phyloP scores from a whole-genome alignment of 345 rosid genomes.

The Moricandia moricandioides region DNA sequence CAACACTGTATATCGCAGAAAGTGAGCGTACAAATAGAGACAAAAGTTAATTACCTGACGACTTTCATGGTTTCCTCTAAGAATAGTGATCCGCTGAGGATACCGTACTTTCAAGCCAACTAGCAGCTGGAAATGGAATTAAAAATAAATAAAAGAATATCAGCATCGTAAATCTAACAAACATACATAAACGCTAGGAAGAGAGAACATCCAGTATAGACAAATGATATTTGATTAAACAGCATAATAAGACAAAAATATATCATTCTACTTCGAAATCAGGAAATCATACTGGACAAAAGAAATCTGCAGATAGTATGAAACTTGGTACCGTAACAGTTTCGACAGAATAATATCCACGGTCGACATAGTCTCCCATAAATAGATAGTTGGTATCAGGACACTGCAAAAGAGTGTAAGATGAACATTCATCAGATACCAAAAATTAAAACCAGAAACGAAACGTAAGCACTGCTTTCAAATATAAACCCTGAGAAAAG shows the following conservation, averaged over 20 bases:
- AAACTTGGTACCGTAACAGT: slow-evolving; percentile 71
- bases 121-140: slow-evolving; percentile 49
- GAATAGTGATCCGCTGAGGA: slow-evolving; percentile 74
- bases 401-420: slow-evolving; percentile 55
- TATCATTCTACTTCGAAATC: not conserved
- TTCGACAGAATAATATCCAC: slow-evolving; percentile 97
- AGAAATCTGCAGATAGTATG: not conserved
- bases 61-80: slow-evolving; percentile 87
- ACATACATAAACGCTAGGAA: not conserved
- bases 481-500: slow-evolving; percentile 1
- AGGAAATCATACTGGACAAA: not conserved
- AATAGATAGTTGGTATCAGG: slow-evolving; percentile 97
- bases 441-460: not conserved
- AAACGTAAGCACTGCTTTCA: not conserved
- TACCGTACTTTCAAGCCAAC: slow-evolving; percentile 81
- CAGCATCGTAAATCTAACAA: slow-evolving; percentile 11
- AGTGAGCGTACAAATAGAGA: not conserved
- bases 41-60: slow-evolving; percentile 58
- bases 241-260: not conserved
- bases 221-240: not conserved
- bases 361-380: slow-evolving; percentile 99
- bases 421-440: slow-evolving; percentile 3
- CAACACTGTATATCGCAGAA: not conserved
- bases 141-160: not conserved
- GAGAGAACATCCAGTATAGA: not conserved